Conservation (phyloP, 208 protist species). For the Entamoeba invadens region DNA sequence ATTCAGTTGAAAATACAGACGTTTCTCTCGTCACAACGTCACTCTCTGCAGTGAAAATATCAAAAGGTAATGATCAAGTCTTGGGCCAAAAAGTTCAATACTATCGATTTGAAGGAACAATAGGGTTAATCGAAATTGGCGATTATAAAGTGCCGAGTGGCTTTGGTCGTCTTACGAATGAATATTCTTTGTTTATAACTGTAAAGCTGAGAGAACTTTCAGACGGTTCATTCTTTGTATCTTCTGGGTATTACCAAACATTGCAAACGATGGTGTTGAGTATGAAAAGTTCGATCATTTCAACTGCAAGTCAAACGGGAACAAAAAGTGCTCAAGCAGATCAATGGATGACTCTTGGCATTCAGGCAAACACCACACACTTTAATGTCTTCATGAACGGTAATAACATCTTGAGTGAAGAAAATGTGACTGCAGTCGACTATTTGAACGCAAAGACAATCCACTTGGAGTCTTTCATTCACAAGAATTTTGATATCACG, state of each 20-base stretch:
- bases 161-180: neutral
- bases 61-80: neutral
- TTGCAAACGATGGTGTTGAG: neutral
- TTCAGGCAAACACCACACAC: neutral
- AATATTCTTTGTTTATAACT: neutral
- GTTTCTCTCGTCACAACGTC: neutral
- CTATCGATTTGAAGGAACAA: neutral
- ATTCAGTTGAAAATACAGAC: neutral
- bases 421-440: neutral
- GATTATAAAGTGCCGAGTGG: neutral
- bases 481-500: neutral
- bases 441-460: neutral
- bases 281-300: neutral
- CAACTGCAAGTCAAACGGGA: neutral
- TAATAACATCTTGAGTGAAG: neutral
- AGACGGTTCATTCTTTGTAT: neutral
- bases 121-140: neutral
- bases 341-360: neutral
- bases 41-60: neutral
- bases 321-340: neutral
- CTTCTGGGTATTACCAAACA: neutral
- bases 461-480: neutral
- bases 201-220: neutral
- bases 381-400: neutral
- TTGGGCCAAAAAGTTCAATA: neutral